These are phyloP conservation scores for Tuber borchii DNA, from an alignment of 495 filamentous ascomycete genomes.

Conservation along the genomic window DNA sequence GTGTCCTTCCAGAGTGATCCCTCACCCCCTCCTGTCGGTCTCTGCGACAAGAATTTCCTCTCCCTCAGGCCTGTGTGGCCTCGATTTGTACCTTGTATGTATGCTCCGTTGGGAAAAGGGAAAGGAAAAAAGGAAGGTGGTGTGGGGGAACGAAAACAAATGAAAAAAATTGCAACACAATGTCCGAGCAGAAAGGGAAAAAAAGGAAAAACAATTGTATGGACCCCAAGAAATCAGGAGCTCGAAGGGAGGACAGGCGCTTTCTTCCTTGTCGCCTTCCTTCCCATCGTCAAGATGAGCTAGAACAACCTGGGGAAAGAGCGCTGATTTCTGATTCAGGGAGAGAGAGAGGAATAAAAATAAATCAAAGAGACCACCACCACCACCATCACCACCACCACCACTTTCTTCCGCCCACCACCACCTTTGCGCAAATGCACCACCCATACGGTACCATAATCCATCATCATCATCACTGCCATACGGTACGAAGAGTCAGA, in stretches of 20 bases:
- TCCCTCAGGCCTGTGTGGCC: not conserved
- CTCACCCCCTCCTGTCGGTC: not conserved
- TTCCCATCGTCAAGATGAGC: not conserved
- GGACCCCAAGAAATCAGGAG: not conserved
- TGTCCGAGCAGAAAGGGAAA: not conserved
- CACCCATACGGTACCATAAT: not conserved
- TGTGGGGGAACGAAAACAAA: constrained; percentile 5
- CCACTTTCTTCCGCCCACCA: not conserved
- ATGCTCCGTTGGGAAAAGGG: not conserved
- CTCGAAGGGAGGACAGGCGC: not conserved
- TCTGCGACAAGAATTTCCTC: not conserved
- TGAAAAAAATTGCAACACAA: not conserved
- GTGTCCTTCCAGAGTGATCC: constrained; percentile 5
- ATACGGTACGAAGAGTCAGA: not conserved
- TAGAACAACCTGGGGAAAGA: constrained; percentile 1
- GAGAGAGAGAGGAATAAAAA: not conserved
- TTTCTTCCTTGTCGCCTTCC: constrained; percentile 2
- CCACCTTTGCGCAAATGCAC: not conserved
- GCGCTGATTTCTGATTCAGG: not conserved
- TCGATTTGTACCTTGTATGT: constrained; percentile 3
- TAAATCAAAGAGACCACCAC: not conserved
- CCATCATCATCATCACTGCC: not conserved
- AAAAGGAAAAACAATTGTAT: not conserved
- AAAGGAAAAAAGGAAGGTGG: constrained; percentile 2
- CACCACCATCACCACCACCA: not conserved